Evolutionary conservation across 768 basidiomycete species (phyloP).

Genomic region (Heimioporus sp.): DNA sequence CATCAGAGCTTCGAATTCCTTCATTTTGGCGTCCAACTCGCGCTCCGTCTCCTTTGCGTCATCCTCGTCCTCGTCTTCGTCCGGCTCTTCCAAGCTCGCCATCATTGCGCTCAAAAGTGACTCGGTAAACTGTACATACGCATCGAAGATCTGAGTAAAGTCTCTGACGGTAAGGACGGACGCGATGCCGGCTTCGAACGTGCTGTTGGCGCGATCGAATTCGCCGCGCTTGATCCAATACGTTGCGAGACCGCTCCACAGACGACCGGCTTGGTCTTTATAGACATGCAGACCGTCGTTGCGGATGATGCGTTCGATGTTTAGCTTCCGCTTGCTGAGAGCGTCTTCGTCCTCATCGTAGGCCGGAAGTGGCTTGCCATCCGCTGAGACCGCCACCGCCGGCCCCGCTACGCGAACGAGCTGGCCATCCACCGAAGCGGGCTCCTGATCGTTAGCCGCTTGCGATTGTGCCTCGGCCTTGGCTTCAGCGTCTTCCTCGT

Average conservation of each 20-base stretch:
- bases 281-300: slow-evolving; percentile 87
- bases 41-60: slow-evolving; percentile 74
- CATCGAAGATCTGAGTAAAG: slow-evolving; percentile 97
- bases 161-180: slow-evolving; percentile 90
- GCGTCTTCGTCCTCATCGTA: slow-evolving; percentile 89
- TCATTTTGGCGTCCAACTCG: slow-evolving; percentile 87
- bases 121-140: slow-evolving; percentile 93
- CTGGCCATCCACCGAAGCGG: slow-evolving; percentile 53
- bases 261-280: slow-evolving; percentile 93
- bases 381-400: slow-evolving; percentile 48
- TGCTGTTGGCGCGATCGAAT: slow-evolving; percentile 84
- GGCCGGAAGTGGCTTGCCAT: slow-evolving; percentile 46
- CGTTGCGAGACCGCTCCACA: slow-evolving; percentile 96
- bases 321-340: slow-evolving; percentile 61
- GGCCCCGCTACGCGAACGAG: slow-evolving; percentile 74
- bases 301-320: slow-evolving; percentile 82
- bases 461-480: slow-evolving; percentile 37
- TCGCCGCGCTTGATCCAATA: slow-evolving; percentile 99
- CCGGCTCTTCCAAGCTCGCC: slow-evolving; percentile 75
- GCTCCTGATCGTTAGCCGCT: slow-evolving; percentile 28
- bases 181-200: slow-evolving; percentile 85
- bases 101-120: slow-evolving; percentile 87
- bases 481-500: slow-evolving; percentile 46
- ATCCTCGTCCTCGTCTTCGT: slow-evolving; percentile 76
- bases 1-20: slow-evolving; percentile 90